These are phyloP conservation scores for Mycena vitilis DNA, from an alignment of 768 basidiomycete species.

Conservation along the genomic window DNA sequence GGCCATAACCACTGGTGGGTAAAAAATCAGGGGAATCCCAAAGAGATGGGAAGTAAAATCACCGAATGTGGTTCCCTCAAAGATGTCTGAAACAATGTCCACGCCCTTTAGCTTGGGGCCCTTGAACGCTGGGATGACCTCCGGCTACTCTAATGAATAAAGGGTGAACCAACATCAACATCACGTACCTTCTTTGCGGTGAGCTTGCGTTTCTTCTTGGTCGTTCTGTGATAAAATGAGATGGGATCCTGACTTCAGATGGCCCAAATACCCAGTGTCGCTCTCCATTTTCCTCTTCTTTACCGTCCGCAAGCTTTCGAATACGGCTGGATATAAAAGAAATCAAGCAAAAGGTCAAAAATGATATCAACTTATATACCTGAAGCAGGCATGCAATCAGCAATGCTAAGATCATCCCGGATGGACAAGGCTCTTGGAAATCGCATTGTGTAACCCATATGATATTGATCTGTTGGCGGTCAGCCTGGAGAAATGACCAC, in stretches of 20 bases:
- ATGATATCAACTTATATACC: constrained; percentile 50
- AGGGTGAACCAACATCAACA: background rate
- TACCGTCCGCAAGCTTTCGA: constrained; percentile 70
- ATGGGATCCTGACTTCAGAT: background rate
- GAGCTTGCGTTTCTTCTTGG: constrained; percentile 72
- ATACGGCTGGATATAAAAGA: constrained; percentile 54
- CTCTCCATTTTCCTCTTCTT: constrained; percentile 83
- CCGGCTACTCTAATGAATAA: constrained; percentile 51
- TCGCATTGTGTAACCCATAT: constrained; percentile 89
- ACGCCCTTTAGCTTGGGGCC: constrained; percentile 74
- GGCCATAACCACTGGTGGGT: constrained; percentile 73
- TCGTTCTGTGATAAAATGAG: constrained; percentile 22
- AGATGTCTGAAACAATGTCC: constrained; percentile 70
- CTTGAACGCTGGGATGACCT: constrained; percentile 72
- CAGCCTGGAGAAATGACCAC: constrained; percentile 7
- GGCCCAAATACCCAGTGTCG: constrained; percentile 58
- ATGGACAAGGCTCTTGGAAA: constrained; percentile 90
- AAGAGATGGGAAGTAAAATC: background rate
- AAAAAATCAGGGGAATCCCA: constrained; percentile 17
- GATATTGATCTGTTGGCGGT: constrained; percentile 75
- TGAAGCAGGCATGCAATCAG: constrained; percentile 79
- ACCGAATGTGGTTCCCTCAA: constrained; percentile 87
- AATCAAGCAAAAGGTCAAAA: background rate
- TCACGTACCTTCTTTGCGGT: constrained; percentile 60
- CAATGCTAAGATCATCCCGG: constrained; percentile 78